Evolutionary conservation across 2,329 filamentous ascomycete species (phyloP).

Genomic region (Tolypocladium capitatum): DNA sequence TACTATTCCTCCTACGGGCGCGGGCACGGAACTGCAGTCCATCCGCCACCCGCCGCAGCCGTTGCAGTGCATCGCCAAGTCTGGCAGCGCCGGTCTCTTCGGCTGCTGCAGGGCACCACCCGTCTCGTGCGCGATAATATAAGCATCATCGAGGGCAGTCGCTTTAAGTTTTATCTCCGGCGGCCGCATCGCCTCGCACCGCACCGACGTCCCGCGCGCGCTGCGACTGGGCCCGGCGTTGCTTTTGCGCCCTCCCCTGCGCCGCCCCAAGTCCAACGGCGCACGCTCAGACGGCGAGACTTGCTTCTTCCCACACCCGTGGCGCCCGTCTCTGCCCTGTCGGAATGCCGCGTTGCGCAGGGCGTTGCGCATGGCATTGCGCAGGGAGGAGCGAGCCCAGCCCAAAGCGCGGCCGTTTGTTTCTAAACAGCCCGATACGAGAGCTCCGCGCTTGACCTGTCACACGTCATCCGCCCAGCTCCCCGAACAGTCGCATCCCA

Average conservation of each 20-base stretch:
- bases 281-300: not conserved
- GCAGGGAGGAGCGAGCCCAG: not conserved
- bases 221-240: not conserved
- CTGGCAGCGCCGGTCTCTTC: too few species aligned
- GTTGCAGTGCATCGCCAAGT: too few species aligned
- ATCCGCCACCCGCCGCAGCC: too few species aligned
- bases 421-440: not conserved
- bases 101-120: too few species aligned
- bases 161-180: not conserved
- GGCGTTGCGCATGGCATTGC: not conserved
- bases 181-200: not conserved
- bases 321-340: not conserved
- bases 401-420: not conserved
- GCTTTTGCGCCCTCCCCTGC: not conserved
- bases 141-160: not conserved
- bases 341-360: not conserved
- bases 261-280: not conserved
- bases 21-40: too few species aligned
- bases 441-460: not conserved
- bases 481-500: slow-evolving; percentile 11
- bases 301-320: not conserved
- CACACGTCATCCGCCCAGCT: not conserved
- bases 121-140: too few species aligned
- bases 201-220: not conserved
- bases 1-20: too few species aligned